Base-by-base conservation (phyloP, 768 basidiomycete species). In the Rhodotorula diobovata region DNA sequence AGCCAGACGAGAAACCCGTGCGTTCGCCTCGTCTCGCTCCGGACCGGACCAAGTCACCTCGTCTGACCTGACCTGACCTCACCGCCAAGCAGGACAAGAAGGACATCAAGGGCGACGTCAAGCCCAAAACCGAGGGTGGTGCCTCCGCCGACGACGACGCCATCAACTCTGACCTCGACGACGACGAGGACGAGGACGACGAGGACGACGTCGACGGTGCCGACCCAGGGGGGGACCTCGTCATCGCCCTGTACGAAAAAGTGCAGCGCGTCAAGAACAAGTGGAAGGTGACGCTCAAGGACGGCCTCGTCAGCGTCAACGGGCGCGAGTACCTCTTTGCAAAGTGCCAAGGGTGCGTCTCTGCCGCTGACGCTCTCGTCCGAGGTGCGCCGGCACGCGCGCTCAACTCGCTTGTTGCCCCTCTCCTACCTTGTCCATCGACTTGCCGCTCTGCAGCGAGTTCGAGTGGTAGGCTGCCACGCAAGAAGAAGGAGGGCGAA, bases 231-330 rank as follows among this genome's bases (percentile, higher is more conserved):
- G 87, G 86, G 1, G 96, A 99, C 79, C 92, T 98, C 58, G 92
- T 98, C 34, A 95, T 97, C 78, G 98, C 96, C 80, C 93, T 94
- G 14, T 98, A 96, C 79, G 96, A 99, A 80, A 98, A 98, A 87
- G 95, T 98, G 46, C 93, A 94, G 55, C 86, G 96, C n/a, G 95
- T 98, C 35, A 99, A 98, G 83, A 98, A 96, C 83, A 99, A 98
- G 83, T 99, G 96, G 96, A 99, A 98, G 84, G 74, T 93, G 70
- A 88, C 91, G 34, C 85, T 99, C 62, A 96, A 96, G 81, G 96
- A 98, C 75, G 96, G 96, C 7, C 92, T 98, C 88, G 90, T 97
- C 73, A 91, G 93, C 76, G 87, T 96, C 76, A 96, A 96, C 74
- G 95, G 95, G 41, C 92, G 90, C 78, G 96, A 99, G 78, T 99